These are phyloP conservation scores for Avena atlantica DNA, from an alignment of 176 grass and related monocot genomes.

Conservation along the genomic window DNA sequence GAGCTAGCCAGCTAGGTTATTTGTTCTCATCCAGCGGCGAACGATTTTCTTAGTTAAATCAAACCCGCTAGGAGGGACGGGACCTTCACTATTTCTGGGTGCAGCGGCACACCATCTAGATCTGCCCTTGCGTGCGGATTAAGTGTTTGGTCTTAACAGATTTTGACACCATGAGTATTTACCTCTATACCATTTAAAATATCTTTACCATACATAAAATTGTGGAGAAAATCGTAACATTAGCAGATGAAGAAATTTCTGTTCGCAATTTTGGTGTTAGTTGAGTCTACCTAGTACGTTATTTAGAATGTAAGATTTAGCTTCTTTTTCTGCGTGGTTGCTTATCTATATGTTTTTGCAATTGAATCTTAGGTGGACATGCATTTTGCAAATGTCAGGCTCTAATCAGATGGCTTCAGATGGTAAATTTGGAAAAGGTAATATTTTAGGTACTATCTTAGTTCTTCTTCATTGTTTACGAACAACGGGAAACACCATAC, in stretches of 20 bases:
- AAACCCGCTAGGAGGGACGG: neutral
- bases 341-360: constrained; percentile 24
- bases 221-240: constrained; percentile 4
- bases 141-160: neutral
- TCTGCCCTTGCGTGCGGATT: neutral
- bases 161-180: neutral
- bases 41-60: neutral
- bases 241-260: constrained; percentile 17
- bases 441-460: neutral
- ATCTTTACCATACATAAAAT: neutral
- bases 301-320: constrained; percentile 19
- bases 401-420: constrained; percentile 53
- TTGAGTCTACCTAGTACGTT: constrained; percentile 26
- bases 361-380: constrained; percentile 43
- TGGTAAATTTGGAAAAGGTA: constrained; percentile 61
- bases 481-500: neutral
- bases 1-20: neutral
- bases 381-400: constrained; percentile 47
- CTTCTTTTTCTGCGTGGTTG: constrained; percentile 21
- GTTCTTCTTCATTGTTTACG: constrained; percentile 28
- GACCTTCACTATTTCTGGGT: neutral
- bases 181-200: neutral
- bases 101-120: neutral
- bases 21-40: neutral
- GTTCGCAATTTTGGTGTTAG: constrained; percentile 2